phyloP scores from a whole-genome alignment of 768 basidiomycete genomes.

The Rhodocollybia butyracea region DNA sequence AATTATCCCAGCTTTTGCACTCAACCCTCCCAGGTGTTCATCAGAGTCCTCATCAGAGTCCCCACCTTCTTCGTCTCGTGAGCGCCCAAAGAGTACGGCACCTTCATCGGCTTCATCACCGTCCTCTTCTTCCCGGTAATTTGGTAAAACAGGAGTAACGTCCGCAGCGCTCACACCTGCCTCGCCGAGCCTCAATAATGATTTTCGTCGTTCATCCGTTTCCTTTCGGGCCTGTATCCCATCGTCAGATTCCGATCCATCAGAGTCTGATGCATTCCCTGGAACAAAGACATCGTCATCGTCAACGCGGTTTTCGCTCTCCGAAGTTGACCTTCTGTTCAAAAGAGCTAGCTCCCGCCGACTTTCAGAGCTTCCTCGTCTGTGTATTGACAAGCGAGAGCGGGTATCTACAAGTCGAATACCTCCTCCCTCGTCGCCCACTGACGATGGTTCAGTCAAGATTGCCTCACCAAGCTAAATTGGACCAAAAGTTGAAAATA shows the following conservation, averaged over 20 bases:
- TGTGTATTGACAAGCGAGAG: conserved; percentile 17
- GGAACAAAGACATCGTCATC: not conserved
- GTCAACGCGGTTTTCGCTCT: not conserved
- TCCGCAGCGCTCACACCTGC: conserved; percentile 10
- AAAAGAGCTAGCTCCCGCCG: not conserved
- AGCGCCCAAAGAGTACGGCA: conserved; percentile 14
- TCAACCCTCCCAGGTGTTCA: conserved; percentile 39
- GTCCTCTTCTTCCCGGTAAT: conserved; percentile 14
- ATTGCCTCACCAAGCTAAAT: conserved; percentile 81
- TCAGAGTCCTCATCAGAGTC: conserved; percentile 24
- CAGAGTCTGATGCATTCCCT: not conserved
- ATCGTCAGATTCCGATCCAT: conserved; percentile 4
- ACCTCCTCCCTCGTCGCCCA: conserved; percentile 25
- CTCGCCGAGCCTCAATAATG: conserved; percentile 22
- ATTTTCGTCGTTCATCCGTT: conserved; percentile 23
- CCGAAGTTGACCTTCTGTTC: not conserved
- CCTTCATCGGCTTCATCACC: conserved; percentile 23
- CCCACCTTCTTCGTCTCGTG: conserved; percentile 26
- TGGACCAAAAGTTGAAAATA: not conserved
- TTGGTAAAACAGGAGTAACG: not conserved
- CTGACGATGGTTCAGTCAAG: conserved; percentile 53
- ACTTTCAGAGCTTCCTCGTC: not conserved
- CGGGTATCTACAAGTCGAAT: conserved; percentile 47
- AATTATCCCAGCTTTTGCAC: conserved; percentile 86
- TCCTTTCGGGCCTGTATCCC: conserved; percentile 11